phyloP scores from a whole-genome alignment of 1,284 basidiomycete species.

The Chalciporus sp. region DNA sequence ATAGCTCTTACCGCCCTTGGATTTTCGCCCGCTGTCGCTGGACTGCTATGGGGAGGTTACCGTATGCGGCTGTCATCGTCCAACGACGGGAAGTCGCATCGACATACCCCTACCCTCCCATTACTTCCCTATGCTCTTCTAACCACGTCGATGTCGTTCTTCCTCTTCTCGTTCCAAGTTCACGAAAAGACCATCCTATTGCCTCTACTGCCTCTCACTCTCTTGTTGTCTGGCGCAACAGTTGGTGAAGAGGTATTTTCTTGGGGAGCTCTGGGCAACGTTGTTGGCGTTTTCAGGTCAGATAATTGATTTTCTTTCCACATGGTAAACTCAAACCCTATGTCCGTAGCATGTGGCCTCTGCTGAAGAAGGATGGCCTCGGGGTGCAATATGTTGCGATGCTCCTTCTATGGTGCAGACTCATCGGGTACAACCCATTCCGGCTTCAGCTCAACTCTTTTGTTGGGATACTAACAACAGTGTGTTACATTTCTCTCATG shows the following conservation, averaged over 20 bases:
- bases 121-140: slow-evolving; percentile 72
- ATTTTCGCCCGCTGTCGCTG: slow-evolving; percentile 63
- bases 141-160: slow-evolving; percentile 84
- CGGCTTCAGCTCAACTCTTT: slow-evolving; percentile 43
- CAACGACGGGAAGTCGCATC: slow-evolving; percentile 9
- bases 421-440: slow-evolving; percentile 77
- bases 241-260: slow-evolving; percentile 69
- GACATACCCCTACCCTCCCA: slow-evolving; percentile 54
- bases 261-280: slow-evolving; percentile 81
- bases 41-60: slow-evolving; percentile 53
- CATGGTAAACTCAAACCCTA: slow-evolving; percentile 3
- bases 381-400: slow-evolving; percentile 71
- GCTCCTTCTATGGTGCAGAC: slow-evolving; percentile 77
- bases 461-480: slow-evolving; percentile 61
- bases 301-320: slow-evolving; percentile 15
- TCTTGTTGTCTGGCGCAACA: slow-evolving; percentile 71
- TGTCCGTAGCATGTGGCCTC: slow-evolving; percentile 80
- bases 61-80: slow-evolving; percentile 34
- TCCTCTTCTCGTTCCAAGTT: slow-evolving; percentile 94
- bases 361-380: slow-evolving; percentile 82
- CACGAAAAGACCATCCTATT: slow-evolving; percentile 94
- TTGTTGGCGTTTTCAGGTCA: slow-evolving; percentile 88
- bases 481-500: slow-evolving; percentile 36
- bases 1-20: slow-evolving; percentile 62
- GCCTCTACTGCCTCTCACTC: slow-evolving; percentile 81